phyloP scores from a whole-genome alignment of 441 rosid genomes.

The Adansonia madagascariensis region DNA sequence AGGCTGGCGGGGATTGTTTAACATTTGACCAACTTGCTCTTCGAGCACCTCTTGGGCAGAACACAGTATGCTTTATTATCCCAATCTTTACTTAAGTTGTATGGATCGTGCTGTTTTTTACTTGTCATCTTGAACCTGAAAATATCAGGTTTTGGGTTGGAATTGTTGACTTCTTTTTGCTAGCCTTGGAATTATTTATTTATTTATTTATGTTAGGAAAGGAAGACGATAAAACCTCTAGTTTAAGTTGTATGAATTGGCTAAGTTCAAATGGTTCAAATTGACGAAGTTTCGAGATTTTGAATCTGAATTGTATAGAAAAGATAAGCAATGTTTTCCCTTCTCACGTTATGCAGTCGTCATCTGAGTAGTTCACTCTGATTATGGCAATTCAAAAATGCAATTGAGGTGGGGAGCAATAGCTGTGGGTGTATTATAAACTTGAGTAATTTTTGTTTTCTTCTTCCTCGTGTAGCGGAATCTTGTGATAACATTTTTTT shows the following conservation, averaged over 20 bases:
- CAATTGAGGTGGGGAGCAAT: too few species aligned
- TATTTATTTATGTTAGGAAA: neutral
- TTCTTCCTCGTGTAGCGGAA: neutral
- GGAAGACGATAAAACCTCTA: neutral
- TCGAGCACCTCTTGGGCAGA: slow-evolving; percentile 60
- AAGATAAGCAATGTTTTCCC: neutral
- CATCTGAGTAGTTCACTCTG: neutral
- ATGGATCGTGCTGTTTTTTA: neutral
- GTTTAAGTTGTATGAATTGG: neutral
- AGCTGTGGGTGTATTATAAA: neutral
- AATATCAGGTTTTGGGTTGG: neutral
- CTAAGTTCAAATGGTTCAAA: neutral
- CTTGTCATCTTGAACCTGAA: neutral
- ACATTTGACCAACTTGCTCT: slow-evolving; percentile 62
- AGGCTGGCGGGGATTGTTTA: slow-evolving; percentile 62
- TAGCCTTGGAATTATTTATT: neutral
- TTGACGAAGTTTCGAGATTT: neutral
- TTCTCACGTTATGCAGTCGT: neutral
- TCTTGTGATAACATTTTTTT: neutral
- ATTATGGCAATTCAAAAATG: neutral
- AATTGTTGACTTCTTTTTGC: neutral
- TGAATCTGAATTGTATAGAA: neutral
- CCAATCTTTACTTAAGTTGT: neutral
- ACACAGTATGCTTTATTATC: slow-evolving; percentile 41
- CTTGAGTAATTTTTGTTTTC: neutral